These are phyloP conservation scores for Stylosanthes scabra DNA, from an alignment of 331 rosid species.

Conservation along the genomic window DNA sequence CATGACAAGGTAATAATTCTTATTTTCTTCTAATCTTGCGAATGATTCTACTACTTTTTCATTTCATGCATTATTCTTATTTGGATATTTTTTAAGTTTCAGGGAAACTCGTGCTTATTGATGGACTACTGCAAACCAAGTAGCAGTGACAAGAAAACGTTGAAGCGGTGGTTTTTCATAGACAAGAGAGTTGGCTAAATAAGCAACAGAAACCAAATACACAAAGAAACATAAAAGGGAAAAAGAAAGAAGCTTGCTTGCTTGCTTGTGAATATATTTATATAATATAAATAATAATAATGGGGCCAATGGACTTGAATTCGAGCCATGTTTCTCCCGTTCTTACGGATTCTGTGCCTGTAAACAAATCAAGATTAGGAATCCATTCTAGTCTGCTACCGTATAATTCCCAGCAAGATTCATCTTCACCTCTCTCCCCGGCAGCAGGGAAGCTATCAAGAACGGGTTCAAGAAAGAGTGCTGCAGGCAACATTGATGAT, in stretches of 20 bases:
- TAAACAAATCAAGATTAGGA: conserved; percentile 83
- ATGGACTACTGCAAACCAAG: conserved; percentile 85
- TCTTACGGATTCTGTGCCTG: conserved; percentile 72
- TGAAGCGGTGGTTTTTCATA: conserved; percentile 94
- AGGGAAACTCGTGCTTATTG: conserved; percentile 65
- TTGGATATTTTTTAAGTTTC: conserved; percentile 45
- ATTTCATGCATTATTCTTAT: conserved; percentile 14
- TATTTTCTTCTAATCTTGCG: neutral
- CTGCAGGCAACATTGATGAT: conserved; percentile 71
- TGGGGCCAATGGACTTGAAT: conserved; percentile 73
- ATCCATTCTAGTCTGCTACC: conserved; percentile 58
- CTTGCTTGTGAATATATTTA: conserved; percentile 17
- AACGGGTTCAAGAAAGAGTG: conserved; percentile 63
- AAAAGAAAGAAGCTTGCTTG: neutral
- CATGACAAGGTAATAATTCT: conserved; percentile 34
- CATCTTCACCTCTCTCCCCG: conserved; percentile 51
- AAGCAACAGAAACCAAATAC: neutral
- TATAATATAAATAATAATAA: conserved; percentile 16
- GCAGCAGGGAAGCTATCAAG: conserved; percentile 52
- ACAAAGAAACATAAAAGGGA: too few relatives aligned
- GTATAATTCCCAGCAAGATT: conserved; percentile 71
- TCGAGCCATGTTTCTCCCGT: conserved; percentile 69
- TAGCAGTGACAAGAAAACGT: conserved; percentile 79
- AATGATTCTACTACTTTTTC: neutral
- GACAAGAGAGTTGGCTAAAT: conserved; percentile 88